Evolutionary conservation across 1,139 yeast genomes (phyloP), one percentile per base, ranked within the genome.

Genomic region (Suhomyces kunorum): DNA sequence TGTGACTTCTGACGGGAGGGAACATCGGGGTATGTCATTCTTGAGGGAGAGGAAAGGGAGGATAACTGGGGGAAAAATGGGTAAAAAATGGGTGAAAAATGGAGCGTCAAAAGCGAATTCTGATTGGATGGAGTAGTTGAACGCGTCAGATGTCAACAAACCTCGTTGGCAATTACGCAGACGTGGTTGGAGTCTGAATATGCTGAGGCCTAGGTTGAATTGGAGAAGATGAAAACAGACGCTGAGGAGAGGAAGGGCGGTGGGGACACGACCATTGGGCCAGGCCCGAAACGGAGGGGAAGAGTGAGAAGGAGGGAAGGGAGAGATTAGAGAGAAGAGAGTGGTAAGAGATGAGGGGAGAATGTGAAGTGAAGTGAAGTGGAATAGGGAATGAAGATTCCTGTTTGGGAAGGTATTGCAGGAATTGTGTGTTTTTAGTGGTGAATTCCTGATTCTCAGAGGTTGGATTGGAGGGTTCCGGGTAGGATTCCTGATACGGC

Each of bases 1-100:
- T 73, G 78, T 8, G 79, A 73, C 53, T 72, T 74, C 43, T 68
- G 75, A 40, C 80, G 74, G 5, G 76, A 64, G 16, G 78, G 74
- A 28, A 72, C 56, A 36, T 69, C 72, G 37, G 61, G 69, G 38
- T 58, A 55, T 5, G 68, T 58, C 55, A 63, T 63, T n/a, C n/a
- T 17, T 14, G 31, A 11, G 31, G 31, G 9, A 20, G 2, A 3
- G 8, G n/a, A 9, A 11, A 20, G 24, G 11, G 24, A n/a, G n/a
- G n/a, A n/a, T n/a, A 20, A 20, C 24, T 20, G 24, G n/a, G 24
- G 6, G n/a, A n/a, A n/a, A n/a, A n/a, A n/a, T n/a, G n/a, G n/a
- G n/a, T n/a, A n/a, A n/a, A n/a, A n/a, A n/a, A n/a, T n/a, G 5
- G 24, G 24, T 20, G 24, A 20, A 20, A 20, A 9, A 9, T 20